Evolutionary conservation across 768 basidiomycete species (phyloP), one percentile per base, ranked within the genome.

Genomic region (Hemileccinum impolitum): DNA sequence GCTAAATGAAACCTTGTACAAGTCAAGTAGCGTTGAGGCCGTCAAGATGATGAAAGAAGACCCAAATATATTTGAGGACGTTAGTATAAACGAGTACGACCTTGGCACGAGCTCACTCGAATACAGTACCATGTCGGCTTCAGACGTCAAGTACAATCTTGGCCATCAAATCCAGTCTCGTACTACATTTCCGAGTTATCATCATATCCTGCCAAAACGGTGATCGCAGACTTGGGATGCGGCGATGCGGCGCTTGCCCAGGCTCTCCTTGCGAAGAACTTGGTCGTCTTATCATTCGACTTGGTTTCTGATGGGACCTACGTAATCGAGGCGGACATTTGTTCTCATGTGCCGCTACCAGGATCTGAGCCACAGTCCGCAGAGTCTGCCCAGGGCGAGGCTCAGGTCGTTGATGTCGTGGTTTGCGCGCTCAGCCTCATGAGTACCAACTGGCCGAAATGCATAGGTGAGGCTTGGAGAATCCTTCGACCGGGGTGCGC

Each of bases 371-470:
- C 72, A 21, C 60, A 53, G 15, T 71, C 67, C 6, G 57, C 65
- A 14, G 67, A 68, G 36, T 68, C 71, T 34, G 69, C 69, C 5
- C 67, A 72, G 31, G 82, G 79, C 25, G 76, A 79, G 44, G 91
- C 82, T 1, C 85, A 90, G 54, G 67, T 98, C 3, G 90, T 93
- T 2, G 94, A 99, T 63, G 84, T 92, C 6, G 93, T 83, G 7
- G 85, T 98, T 19, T 98, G 93, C 64, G 90, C 94, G 19, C 76
- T 99, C 55, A 97, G 94, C 61, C 74, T 99, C 54, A 99, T 99
- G 96, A 89, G 90, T 28, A 88, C 84, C 14, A 97, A 99, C 63
- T 99, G 96, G 96, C 79, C 90, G n/a, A 77, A 76, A 39, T 91
- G 91, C 59, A 77, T 98, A 23, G 77, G 87, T 23, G 94, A 99